Percentiles rank a stretch among this genome's conserved stretches.
phyloP scores from a whole-genome alignment of 192 early-diverging fungal genomes.

The Haplosporangium gracile region DNA sequence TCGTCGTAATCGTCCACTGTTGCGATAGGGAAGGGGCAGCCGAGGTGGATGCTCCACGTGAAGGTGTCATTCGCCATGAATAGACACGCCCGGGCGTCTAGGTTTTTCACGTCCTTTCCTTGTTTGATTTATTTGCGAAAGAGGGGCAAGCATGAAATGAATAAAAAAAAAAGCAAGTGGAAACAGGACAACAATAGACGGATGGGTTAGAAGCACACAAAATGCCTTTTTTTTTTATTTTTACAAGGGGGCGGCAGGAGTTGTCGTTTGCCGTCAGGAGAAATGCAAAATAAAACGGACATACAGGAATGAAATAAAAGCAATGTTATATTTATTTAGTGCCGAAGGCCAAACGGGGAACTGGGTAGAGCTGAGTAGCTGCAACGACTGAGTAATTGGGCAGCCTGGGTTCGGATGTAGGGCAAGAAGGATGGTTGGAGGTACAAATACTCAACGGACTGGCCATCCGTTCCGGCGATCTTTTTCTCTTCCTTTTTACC shows the following conservation, averaged over 20 bases:
- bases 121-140: too few relatives aligned
- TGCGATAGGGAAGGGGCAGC: background rate
- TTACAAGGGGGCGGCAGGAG: background rate
- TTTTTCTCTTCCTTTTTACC: background rate
- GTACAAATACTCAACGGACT: too few relatives aligned
- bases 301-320: background rate
- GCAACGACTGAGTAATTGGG: too few relatives aligned
- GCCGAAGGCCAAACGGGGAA: background rate
- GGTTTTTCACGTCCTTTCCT: background rate
- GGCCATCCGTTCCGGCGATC: too few relatives aligned
- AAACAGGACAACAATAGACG: background rate
- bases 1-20: too few relatives aligned
- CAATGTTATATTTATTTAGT: background rate
- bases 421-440: too few relatives aligned
- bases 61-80: background rate
- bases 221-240: background rate
- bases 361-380: background rate
- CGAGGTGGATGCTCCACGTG: background rate
- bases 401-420: too few relatives aligned
- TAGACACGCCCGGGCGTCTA: background rate
- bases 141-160: background rate
- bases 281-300: background rate
- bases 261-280: background rate
- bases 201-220: background rate
- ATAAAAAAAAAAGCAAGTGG: background rate